Evolutionary conservation across 2,329 filamentous ascomycete genomes (phyloP).

Genomic region (Diaporthe humulicola): DNA sequence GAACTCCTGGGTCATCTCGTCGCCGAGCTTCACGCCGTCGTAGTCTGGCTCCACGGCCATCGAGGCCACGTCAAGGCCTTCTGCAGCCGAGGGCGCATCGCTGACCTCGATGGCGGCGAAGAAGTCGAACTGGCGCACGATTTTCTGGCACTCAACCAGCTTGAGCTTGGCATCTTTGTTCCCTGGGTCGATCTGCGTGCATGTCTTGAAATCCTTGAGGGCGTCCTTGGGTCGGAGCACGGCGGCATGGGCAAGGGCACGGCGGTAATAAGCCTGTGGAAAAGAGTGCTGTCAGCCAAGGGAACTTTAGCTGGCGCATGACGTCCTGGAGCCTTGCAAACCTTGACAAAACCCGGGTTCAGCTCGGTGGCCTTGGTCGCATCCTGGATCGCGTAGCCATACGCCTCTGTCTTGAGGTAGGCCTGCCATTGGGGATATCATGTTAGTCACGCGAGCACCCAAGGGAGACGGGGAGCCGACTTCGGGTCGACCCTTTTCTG

Average conservation of each 20-base stretch:
- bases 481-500: constrained; percentile 38
- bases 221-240: constrained; percentile 92
- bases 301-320: neutral
- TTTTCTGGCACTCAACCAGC: constrained; percentile 92
- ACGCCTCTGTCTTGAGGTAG: constrained; percentile 95
- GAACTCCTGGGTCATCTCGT: constrained; percentile 95
- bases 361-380: constrained; percentile 92
- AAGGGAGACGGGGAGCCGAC: constrained; percentile 24
- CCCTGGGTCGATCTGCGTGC: constrained; percentile 85
- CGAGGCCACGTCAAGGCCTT: constrained; percentile 87
- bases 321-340: constrained; percentile 52
- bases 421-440: constrained; percentile 66
- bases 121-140: constrained; percentile 92
- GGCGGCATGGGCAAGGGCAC: constrained; percentile 91
- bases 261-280: constrained; percentile 88
- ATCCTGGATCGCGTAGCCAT: constrained; percentile 92
- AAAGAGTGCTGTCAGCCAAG: constrained; percentile 33
- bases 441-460: constrained; percentile 62
- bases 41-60: constrained; percentile 88
- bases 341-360: constrained; percentile 90
- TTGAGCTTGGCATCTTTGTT: constrained; percentile 95
- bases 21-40: constrained; percentile 83
- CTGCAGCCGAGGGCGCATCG: constrained; percentile 92
- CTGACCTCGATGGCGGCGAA: constrained; percentile 94
- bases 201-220: constrained; percentile 91